These are phyloP conservation scores for Syzygium aqueum DNA, from an alignment of 345 rosid species.

Conservation along the genomic window DNA sequence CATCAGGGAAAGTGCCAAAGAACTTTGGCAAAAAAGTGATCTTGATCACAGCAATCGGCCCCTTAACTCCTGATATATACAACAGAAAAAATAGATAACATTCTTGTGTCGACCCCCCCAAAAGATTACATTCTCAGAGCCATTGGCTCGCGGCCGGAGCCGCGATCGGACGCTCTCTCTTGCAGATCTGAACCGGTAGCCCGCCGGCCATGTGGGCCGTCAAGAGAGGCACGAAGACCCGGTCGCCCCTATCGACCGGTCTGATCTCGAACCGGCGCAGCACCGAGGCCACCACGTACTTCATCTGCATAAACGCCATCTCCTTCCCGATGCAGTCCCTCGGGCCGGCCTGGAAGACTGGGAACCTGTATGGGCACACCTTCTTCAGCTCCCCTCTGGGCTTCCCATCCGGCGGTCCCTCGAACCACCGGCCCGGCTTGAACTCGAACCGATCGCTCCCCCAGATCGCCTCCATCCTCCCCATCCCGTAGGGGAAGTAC, in stretches of 20 bases:
- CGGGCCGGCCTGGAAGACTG: conserved; percentile 42
- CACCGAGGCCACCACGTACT: conserved; percentile 32
- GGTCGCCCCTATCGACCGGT: conserved; percentile 8
- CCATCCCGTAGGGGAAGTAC: conserved; percentile 82
- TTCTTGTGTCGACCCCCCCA: background rate
- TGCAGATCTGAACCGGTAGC: conserved; percentile 27
- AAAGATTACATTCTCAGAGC: background rate
- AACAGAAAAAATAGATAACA: background rate
- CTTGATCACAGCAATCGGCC: background rate
- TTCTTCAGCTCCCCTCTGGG: conserved; percentile 27
- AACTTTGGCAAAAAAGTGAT: background rate
- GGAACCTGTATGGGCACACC: conserved; percentile 31
- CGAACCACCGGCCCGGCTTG: conserved; percentile 63
- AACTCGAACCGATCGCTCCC: conserved; percentile 50
- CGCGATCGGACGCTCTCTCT: conserved; percentile 41
- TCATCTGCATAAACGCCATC: conserved; percentile 41
- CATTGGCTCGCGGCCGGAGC: background rate
- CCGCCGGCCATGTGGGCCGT: conserved; percentile 51
- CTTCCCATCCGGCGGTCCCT: background rate
- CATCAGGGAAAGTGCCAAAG: background rate
- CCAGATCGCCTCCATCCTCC: conserved; percentile 80
- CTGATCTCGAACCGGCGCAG: conserved; percentile 12
- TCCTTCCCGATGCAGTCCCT: conserved; percentile 41
- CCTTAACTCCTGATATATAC: background rate
- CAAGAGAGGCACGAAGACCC: conserved; percentile 30